Base-by-base conservation (phyloP, 768 basidiomycete genomes). In the Phylloporus arenicola region DNA sequence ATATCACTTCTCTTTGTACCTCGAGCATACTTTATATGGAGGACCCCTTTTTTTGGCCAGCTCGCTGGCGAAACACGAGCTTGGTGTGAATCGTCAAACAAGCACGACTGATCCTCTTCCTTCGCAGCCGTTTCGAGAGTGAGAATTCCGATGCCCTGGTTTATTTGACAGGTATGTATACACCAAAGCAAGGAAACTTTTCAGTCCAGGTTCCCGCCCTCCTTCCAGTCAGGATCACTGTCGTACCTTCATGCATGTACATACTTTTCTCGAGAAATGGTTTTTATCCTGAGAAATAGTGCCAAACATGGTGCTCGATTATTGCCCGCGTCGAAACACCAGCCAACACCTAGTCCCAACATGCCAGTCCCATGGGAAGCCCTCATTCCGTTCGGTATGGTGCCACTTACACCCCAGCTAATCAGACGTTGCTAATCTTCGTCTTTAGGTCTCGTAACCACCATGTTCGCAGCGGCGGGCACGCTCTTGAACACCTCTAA, bases 321-420 rank as follows among this genome's bases (percentile, higher is more conserved):
- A 20, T 50, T 43, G 17, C 13, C 31, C 41, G 17, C n/a, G 30
- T 38, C 20, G 19, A 20, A 38, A 50, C 34, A 3, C 47, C 29
- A 38, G 17, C 41, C 11, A 22, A 29, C 24, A 47, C 43, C 27
- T 29, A 29, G 27, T 17, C 19, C 40, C 66, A 76, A 57, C 59
- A 95, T 95, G 94, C 94, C 94, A 49, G 86, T 96, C 60, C 94
- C 93, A 58, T 97, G 89, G 86, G 93, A 98, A 75, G 92, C 94
- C 45, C 80, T 97, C 60, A 89, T 98, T 75, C 94, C 94, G 42
- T 93, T 94, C 64, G 94, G 94, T 93, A 45, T 44, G 19, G 9
- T 17, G 25, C 10, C 0, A 2, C 7, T 6, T 14, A 12, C 16
- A 6, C 13, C 7, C 2, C 0, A 7, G 29, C 4, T 9, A 24